phyloP scores from a whole-genome alignment of 225 moss, liverwort and hornwort species.

The Bryoerythrophyllum caledonicum region DNA sequence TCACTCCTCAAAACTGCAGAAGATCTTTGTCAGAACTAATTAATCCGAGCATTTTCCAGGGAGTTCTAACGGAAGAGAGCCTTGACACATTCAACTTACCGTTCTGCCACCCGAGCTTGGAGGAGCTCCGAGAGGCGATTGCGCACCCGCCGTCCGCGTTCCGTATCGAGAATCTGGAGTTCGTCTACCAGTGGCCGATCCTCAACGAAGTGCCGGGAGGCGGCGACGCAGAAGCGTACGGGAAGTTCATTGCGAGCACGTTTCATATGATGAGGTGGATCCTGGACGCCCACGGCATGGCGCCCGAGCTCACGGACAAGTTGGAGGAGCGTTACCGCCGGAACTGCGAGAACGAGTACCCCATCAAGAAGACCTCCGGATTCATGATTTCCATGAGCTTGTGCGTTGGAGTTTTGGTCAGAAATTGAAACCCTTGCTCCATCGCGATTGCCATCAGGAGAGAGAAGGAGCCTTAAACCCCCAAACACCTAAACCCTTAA shows the following conservation, averaged over 20 bases:
- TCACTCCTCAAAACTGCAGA: no score
- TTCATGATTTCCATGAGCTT: slow-evolving; percentile 30
- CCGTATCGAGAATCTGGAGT: slow-evolving; percentile 38
- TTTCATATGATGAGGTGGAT: no score
- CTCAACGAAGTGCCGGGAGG: not conserved
- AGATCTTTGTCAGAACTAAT: no score
- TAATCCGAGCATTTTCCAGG: slow-evolving; percentile 24
- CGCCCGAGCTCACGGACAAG: not conserved
- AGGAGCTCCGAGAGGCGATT: slow-evolving; percentile 43
- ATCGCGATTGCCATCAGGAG: no score
- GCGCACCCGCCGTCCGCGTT: slow-evolving; percentile 26
- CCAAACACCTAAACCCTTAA: no score
- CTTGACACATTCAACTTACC: slow-evolving; percentile 44
- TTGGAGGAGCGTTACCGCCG: slow-evolving; percentile 28
- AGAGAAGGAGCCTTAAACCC: no score
- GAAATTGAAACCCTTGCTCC: no score
- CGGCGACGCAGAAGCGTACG: slow-evolving; percentile 34
- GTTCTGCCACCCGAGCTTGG: slow-evolving; percentile 32
- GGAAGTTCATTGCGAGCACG: not conserved
- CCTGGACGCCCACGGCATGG: not conserved
- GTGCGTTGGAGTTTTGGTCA: no score
- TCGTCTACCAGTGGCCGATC: slow-evolving; percentile 18
- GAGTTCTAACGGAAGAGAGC: slow-evolving; percentile 31
- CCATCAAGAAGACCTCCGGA: slow-evolving; percentile 12
- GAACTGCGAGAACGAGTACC: slow-evolving; percentile 25